Evolutionary conservation across 2,329 filamentous ascomycete genomes (phyloP).

Genomic region (Botryosphaeria dothidea): DNA sequence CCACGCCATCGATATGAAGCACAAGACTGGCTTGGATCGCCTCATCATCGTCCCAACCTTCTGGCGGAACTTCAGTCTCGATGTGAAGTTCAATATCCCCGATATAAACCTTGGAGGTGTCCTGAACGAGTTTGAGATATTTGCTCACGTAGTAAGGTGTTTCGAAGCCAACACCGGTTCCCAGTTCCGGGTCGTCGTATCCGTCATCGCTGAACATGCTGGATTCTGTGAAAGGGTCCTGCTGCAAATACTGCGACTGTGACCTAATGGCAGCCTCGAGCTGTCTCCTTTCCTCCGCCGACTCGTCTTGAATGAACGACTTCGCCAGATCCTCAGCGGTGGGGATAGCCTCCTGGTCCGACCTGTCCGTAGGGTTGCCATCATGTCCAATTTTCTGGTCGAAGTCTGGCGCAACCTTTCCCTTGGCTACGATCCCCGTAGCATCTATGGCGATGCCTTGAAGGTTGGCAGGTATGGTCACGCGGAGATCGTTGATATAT

Average conservation of each 20-base stretch:
- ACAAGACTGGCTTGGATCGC: background rate
- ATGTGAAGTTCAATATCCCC: constrained; percentile 66
- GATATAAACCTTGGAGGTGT: constrained; percentile 69
- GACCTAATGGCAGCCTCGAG: constrained; percentile 69
- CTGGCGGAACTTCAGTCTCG: constrained; percentile 51
- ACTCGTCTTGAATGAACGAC: constrained; percentile 75
- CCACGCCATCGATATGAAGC: constrained; percentile 64
- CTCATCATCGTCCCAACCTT: constrained; percentile 62
- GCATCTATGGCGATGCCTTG: constrained; percentile 82
- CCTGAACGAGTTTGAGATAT: constrained; percentile 72
- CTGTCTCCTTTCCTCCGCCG: constrained; percentile 63
- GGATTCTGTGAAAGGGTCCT: constrained; percentile 44
- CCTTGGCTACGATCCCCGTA: constrained; percentile 73
- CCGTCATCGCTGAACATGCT: constrained; percentile 55
- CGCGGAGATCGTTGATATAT: constrained; percentile 71
- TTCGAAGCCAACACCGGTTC: constrained; percentile 51
- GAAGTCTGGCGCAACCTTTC: constrained; percentile 19
- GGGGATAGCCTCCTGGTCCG: constrained; percentile 52
- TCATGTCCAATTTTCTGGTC: background rate
- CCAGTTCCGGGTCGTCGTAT: constrained; percentile 9
- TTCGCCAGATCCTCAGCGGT: constrained; percentile 73
- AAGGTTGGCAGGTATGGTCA: constrained; percentile 86
- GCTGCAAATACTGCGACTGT: constrained; percentile 62
- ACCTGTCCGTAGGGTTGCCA: background rate
- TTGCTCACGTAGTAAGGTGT: constrained; percentile 70